Evolutionary conservation across 768 basidiomycete genomes (phyloP), one percentile per base, ranked within the genome.

Genomic region (Crepidotus variabilis): DNA sequence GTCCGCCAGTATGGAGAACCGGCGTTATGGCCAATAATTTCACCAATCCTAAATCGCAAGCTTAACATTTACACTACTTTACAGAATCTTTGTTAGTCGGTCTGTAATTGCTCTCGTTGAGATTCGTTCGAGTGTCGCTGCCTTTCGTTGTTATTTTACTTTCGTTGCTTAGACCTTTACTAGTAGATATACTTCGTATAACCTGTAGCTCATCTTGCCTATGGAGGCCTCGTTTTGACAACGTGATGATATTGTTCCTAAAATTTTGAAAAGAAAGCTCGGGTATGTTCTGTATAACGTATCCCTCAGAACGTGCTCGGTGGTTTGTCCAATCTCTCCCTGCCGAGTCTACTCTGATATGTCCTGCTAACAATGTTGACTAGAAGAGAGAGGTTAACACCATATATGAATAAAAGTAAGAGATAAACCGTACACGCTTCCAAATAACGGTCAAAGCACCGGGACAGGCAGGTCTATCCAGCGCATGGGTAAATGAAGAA

Each of bases 361-460:
- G 86, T 78, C 64, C 77, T 78, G 72, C 87, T 87, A 28, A 92
- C 86, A 48, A 90, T 82, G 68, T 87, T 88, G 74, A 92, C 90
- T 93, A n/a, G 45, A 34, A 60, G 54, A 51, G 34, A 59, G 16
- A 32, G 18, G 18, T 51, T 22, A 36, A 33, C 24, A 21, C 10
- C 54, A 14, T 28, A 23, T 32, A 14, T 9, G 14, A 33, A 23
- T 55, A 14, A 46, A 28, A 51, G 24, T 46, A 46, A 35, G 47
- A 6, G 34, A 18, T 36, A 82, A 8, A 8, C 28, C 89, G 74
- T 64, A 92, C 91, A 92, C 34, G 88, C 88, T 71, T 93, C 89
- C 75, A 94, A 76, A 67, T 92, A 94, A 46, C 90, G 82, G 52
- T 92, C 89, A 64, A 92, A 75, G 67, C 92, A 94, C 56, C 84